These are phyloP conservation scores for Zopfia rhizophila DNA, from an alignment of 2,329 filamentous ascomycete species.

Conservation along the genomic window DNA sequence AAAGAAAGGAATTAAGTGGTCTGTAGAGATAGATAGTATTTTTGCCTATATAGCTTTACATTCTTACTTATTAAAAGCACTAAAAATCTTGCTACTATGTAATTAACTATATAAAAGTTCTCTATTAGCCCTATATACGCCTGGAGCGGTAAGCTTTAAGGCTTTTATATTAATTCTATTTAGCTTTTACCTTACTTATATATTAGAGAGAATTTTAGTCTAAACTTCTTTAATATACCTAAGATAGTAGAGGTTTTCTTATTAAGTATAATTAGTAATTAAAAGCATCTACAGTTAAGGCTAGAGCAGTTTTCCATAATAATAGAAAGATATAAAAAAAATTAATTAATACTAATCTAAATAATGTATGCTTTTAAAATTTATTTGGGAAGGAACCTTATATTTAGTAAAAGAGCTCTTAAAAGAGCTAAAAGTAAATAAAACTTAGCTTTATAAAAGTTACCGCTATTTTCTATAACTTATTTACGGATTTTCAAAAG, in stretches of 20 bases:
- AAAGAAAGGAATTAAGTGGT: constrained; percentile 13
- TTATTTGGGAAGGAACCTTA: too few species aligned
- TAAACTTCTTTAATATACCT: constrained; percentile 50
- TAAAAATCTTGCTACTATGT: constrained; percentile 13
- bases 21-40: constrained; percentile 14
- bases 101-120: constrained; percentile 18
- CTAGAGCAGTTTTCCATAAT: too few species aligned
- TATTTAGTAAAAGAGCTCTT: too few species aligned
- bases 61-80: constrained; percentile 17
- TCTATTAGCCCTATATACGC: constrained; percentile 12
- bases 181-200: constrained; percentile 37
- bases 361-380: too few species aligned
- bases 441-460: too few species aligned
- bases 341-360: too few species aligned
- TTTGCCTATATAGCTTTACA: constrained; percentile 12
- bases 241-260: constrained; percentile 43
- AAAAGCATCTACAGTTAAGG: constrained; percentile 17
- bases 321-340: too few species aligned
- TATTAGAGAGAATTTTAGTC: constrained; percentile 41
- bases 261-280: constrained; percentile 23
- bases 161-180: constrained; percentile 15
- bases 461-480: too few species aligned
- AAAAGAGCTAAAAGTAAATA: too few species aligned
- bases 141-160: constrained; percentile 11
- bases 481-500: too few species aligned